Base-by-base conservation (phyloP, 306 rosid species). In the Alnus rubra region DNA sequence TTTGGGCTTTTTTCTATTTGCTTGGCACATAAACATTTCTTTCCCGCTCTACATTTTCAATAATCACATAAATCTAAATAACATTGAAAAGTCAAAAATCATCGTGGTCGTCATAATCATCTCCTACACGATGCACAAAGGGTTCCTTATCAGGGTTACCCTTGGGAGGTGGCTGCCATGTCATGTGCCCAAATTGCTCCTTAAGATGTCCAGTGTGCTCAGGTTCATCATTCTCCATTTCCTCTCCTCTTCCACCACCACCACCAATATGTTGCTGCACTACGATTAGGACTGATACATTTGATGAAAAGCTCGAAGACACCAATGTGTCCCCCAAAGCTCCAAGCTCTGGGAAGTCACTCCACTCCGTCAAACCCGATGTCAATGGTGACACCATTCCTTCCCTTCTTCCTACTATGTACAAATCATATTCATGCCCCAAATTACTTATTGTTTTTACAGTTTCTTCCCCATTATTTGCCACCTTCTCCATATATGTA, bases 261-360 rank as follows among this genome's bases (percentile, higher is more conserved):
- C 37, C 7, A 2, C 33, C 74, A 4, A 3, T 59, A 1, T 78
- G 80, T 2, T 75, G 82, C 31, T 87, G 84, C 76, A 87, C 69
- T 35, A 87, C 28, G 28, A 23, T 73, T 13, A 84, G 73, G 63
- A 87, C 50, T 1, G 90, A 87, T 48, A 84, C 72, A 4, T 73
- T 73, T 3, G 79, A 14, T 4, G 82, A 55, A 69, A 84, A 84
- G 73, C 63, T 82, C 1, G 90, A 79, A 23, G 84, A 67, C 52
- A 87, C 84, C n/a, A 84, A 7, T 0, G 72, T 44, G 28, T 87
- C 86, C 44, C 88, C 88, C 0, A 87, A 18, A 30, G 78, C 76
- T 6, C 90, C 90, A 12, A 87, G 31, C 37, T 87, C 90, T 7
- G 87, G 84, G 4, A 30, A 62, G 53, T 84, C 86, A 7, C 81